phyloP scores from a whole-genome alignment of 495 filamentous ascomycete genomes.

The Tetracladium setigerum region DNA sequence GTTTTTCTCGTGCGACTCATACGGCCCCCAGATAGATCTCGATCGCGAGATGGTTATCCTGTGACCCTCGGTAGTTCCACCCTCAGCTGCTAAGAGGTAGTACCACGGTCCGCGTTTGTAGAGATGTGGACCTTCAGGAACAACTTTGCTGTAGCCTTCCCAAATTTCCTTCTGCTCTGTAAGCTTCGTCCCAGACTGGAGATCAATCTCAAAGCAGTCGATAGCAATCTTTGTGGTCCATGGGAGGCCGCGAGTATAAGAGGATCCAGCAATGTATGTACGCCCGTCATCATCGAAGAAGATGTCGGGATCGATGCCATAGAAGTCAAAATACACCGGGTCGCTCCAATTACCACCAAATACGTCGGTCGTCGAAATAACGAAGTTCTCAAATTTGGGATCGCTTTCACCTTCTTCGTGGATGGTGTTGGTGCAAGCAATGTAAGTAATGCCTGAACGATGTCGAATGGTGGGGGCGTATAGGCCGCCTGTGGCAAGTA shows the following conservation, averaged over 20 bases:
- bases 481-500: constrained; percentile 34
- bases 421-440: constrained; percentile 15
- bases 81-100: constrained; percentile 63
- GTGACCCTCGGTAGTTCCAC: constrained; percentile 52
- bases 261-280: constrained; percentile 33
- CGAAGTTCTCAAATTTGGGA: constrained; percentile 14
- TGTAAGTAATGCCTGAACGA: constrained; percentile 29
- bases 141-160: constrained; percentile 42
- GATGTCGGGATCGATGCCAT: constrained; percentile 34
- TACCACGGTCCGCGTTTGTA: constrained; percentile 58
- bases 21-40: constrained; percentile 45
- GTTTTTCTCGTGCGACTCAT: constrained; percentile 42
- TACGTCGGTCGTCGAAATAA: constrained; percentile 23
- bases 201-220: constrained; percentile 32
- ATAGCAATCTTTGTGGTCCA: constrained; percentile 33
- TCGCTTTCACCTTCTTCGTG: neutral
- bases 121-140: constrained; percentile 60
- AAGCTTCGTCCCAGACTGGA: constrained; percentile 33
- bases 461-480: constrained; percentile 38
- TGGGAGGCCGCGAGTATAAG: constrained; percentile 42
- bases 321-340: constrained; percentile 24
- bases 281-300: constrained; percentile 45
- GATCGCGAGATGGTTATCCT: constrained; percentile 44
- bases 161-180: constrained; percentile 43
- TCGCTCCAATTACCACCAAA: constrained; percentile 23